A percentile compares a stretch with the other conserved stretches of the same genome.
phyloP scores from a whole-genome alignment of 495 filamentous ascomycete species.

The Choiromyces venosus region DNA sequence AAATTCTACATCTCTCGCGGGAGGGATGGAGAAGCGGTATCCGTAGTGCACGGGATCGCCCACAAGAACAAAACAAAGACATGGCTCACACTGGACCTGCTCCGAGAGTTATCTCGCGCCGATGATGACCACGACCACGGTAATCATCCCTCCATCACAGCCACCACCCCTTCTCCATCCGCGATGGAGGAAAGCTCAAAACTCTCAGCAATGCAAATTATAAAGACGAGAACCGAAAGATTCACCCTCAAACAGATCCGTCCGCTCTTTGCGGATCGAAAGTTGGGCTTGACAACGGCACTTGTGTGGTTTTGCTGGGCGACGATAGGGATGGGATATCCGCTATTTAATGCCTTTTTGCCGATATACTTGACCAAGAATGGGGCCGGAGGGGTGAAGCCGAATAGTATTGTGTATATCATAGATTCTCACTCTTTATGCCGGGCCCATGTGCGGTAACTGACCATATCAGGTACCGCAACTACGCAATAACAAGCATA shows the following conservation, averaged over 20 bases:
- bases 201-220: slow-evolving; percentile 44
- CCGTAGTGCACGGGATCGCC: slow-evolving; percentile 2
- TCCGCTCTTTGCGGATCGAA: slow-evolving; percentile 59
- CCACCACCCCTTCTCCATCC: background rate
- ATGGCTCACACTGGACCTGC: slow-evolving; percentile 53
- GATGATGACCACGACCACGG: slow-evolving; percentile 42
- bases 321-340: slow-evolving; percentile 43
- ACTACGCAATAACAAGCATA: slow-evolving; percentile 64
- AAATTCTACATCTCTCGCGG: slow-evolving; percentile 71
- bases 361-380: slow-evolving; percentile 66
- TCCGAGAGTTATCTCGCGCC: slow-evolving; percentile 51
- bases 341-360: slow-evolving; percentile 72
- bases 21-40: slow-evolving; percentile 7
- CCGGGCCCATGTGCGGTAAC: background rate
- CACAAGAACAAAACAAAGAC: slow-evolving; percentile 58
- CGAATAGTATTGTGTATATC: slow-evolving; percentile 57
- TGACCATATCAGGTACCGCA: slow-evolving; percentile 51
- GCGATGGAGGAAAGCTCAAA: slow-evolving; percentile 40
- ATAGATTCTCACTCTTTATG: background rate
- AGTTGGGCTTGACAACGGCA: slow-evolving; percentile 58
- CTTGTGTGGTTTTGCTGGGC: slow-evolving; percentile 65
- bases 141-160: background rate
- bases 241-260: slow-evolving; percentile 56
- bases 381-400: slow-evolving; percentile 63
- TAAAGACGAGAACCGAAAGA: slow-evolving; percentile 58